Conservation (phyloP, 352 stramenopile species). For the Pythium monospermum region DNA sequence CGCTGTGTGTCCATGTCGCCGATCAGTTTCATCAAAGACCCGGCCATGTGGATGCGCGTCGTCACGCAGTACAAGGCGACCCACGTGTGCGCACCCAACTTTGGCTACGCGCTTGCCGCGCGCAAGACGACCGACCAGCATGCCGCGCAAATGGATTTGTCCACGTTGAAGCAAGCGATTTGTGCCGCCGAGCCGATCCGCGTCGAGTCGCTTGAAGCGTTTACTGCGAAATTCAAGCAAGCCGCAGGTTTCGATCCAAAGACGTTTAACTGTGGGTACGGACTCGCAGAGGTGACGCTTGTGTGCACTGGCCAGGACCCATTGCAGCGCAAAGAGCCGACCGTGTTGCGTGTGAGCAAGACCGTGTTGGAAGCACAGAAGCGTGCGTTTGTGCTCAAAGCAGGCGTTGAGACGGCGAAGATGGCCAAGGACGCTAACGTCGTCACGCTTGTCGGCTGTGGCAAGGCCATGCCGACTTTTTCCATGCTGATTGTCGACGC, state of each 20-base stretch:
- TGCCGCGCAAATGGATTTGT: constrained; percentile 54
- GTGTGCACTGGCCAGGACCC: constrained; percentile 72
- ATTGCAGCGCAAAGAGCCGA: constrained; percentile 38
- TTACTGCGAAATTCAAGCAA: constrained; percentile 58
- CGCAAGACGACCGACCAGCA: constrained; percentile 72
- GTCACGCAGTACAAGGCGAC: constrained; percentile 73
- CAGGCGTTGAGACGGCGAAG: constrained; percentile 25
- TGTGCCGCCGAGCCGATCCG: constrained; percentile 80
- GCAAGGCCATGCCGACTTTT: constrained; percentile 76
- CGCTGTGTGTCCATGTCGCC: constrained; percentile 79
- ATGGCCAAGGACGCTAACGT: constrained; percentile 25
- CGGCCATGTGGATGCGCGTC: constrained; percentile 72
- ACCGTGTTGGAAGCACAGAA: constrained; percentile 47
- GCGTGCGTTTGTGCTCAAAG: constrained; percentile 33
- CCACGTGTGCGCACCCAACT: constrained; percentile 75
- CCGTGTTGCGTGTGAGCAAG: constrained; percentile 67
- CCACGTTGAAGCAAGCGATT: constrained; percentile 65
- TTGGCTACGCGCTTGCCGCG: constrained; percentile 69
- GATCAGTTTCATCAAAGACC: constrained; percentile 85
- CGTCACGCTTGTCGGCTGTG: constrained; percentile 73
- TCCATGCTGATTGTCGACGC: constrained; percentile 60
- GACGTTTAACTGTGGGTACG: constrained; percentile 82
- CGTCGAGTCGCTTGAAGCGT: constrained; percentile 67
- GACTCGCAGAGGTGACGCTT: constrained; percentile 76
- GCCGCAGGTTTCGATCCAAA: constrained; percentile 50